Percentiles rank a stretch among this genome's conserved stretches.
These are phyloP conservation scores for Magnusiomyces sp. DNA, from an alignment of 1,139 yeast genomes.

Conservation along the genomic window DNA sequence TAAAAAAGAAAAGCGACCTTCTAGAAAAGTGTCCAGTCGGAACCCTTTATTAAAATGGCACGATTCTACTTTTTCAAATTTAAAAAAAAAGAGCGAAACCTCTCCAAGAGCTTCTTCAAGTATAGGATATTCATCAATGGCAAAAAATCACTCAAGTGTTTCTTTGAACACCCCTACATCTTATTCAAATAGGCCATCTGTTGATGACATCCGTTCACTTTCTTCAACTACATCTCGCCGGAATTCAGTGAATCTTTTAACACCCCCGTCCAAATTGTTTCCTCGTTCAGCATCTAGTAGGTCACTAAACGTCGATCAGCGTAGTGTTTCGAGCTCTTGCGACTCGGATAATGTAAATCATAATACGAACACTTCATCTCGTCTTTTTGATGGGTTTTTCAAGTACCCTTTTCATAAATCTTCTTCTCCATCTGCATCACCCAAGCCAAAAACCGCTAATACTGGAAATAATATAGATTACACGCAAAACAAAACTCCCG, in stretches of 20 bases:
- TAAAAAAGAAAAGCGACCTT: no score
- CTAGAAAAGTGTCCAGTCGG: neutral
- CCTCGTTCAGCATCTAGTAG: no score
- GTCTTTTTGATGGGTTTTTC: conserved; percentile 3
- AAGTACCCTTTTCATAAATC: neutral
- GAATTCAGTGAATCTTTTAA: neutral
- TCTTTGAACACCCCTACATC: neutral
- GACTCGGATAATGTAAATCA: no score
- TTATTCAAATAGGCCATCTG: neutral
- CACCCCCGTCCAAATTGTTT: no score
- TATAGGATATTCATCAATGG: neutral
- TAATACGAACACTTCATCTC: neutral
- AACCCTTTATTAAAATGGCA: neutral
- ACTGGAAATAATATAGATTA: neutral
- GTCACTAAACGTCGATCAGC: no score
- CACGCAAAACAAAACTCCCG: neutral
- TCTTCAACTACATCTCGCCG: neutral
- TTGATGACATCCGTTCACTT: neutral
- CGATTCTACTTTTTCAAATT: neutral
- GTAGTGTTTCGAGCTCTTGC: no score
- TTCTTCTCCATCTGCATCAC: conserved; percentile 1
- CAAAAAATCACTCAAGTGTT: neutral
- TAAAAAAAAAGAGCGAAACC: neutral
- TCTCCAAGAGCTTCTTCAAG: neutral
- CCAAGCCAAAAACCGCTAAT: neutral